phyloP scores from a whole-genome alignment of 2,329 filamentous ascomycete species.

The Colletotrichum lupini region DNA sequence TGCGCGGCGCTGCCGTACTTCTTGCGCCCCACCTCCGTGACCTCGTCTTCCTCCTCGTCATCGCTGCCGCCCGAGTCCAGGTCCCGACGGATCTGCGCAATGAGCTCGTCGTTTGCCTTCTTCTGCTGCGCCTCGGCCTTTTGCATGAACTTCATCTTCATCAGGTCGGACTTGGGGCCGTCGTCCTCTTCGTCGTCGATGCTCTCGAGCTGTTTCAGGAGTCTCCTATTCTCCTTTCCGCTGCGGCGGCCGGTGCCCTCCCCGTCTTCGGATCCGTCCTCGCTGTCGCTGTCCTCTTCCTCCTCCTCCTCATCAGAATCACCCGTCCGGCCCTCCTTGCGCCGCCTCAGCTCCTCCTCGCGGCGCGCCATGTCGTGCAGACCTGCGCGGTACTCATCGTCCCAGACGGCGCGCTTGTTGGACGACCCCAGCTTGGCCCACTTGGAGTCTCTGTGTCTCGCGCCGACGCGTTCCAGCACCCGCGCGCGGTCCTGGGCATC shows the following conservation, averaged over 20 bases:
- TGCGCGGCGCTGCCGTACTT: slow-evolving; percentile 67
- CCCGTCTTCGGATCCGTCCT: slow-evolving; percentile 57
- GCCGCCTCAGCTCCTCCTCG: slow-evolving; percentile 83
- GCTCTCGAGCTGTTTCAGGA: slow-evolving; percentile 58
- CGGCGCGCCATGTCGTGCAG: slow-evolving; percentile 84
- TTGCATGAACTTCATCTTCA: slow-evolving; percentile 94
- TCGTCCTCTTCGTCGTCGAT: slow-evolving; percentile 58
- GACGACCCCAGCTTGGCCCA: slow-evolving; percentile 90
- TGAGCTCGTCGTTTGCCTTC: slow-evolving; percentile 82
- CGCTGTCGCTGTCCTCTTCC: slow-evolving; percentile 52
- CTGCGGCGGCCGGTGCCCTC: slow-evolving; percentile 53
- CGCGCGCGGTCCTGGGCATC: slow-evolving; percentile 77
- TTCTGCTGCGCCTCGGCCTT: slow-evolving; percentile 84
- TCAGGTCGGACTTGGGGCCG: slow-evolving; percentile 72
- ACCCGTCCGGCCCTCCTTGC: slow-evolving; percentile 78
- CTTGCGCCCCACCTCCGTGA: slow-evolving; percentile 74
- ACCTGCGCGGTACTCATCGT: slow-evolving; percentile 83
- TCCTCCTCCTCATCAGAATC: slow-evolving; percentile 48
- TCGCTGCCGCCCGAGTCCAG: slow-evolving; percentile 65
- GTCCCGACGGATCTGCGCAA: slow-evolving; percentile 76
- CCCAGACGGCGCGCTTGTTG: slow-evolving; percentile 85
- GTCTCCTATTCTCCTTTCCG: slow-evolving; percentile 48
- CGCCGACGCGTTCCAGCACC: slow-evolving; percentile 86
- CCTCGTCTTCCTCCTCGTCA: slow-evolving; percentile 62
- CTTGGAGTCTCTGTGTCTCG: slow-evolving; percentile 87